Percentiles rank a stretch among this genome's conserved stretches.
Conservation (phyloP, 805 yeast genomes). For the Clavispora fructus region DNA sequence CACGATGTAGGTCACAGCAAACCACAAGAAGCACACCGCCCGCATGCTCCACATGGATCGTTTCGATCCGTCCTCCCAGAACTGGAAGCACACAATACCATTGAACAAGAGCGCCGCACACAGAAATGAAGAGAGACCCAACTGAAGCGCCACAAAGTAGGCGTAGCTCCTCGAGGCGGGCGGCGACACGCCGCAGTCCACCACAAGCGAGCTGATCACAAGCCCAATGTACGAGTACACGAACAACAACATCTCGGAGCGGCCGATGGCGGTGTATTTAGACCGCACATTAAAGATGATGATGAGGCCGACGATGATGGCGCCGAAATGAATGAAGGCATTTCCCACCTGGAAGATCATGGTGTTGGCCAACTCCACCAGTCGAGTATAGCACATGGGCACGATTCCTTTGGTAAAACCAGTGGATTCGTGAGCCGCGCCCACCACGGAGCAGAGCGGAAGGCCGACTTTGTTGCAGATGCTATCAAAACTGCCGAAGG, state of each 20-base stretch:
- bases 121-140: conserved; percentile 66
- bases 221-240: conserved; percentile 56
- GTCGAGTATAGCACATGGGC: conserved; percentile 77
- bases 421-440: conserved; percentile 37
- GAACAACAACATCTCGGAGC: conserved; percentile 77
- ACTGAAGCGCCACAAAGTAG: conserved; percentile 77
- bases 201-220: conserved; percentile 63
- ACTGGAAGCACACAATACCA: conserved; percentile 79
- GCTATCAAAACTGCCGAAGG: conserved; percentile 58
- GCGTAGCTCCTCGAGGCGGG: conserved; percentile 73
- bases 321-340: conserved; percentile 78
- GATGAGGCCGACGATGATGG: conserved; percentile 57
- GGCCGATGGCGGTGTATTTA: conserved; percentile 92
- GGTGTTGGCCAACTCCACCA: conserved; percentile 86
- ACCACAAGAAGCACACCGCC: conserved; percentile 49
- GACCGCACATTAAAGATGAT: conserved; percentile 73
- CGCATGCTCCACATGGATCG: conserved; percentile 57
- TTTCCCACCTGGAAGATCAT: conserved; percentile 85
- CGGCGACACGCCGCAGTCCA: conserved; percentile 90
- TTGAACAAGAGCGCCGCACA: conserved; percentile 66
- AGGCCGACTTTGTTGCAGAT: conserved; percentile 67
- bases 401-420: conserved; percentile 54
- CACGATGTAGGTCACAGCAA: conserved; percentile 60
- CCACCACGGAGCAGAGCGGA: conserved; percentile 75
- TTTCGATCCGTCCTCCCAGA: conserved; percentile 92